These are phyloP conservation scores for Penicillium canescens DNA, from an alignment of 495 filamentous ascomycete species.

Conservation along the genomic window DNA sequence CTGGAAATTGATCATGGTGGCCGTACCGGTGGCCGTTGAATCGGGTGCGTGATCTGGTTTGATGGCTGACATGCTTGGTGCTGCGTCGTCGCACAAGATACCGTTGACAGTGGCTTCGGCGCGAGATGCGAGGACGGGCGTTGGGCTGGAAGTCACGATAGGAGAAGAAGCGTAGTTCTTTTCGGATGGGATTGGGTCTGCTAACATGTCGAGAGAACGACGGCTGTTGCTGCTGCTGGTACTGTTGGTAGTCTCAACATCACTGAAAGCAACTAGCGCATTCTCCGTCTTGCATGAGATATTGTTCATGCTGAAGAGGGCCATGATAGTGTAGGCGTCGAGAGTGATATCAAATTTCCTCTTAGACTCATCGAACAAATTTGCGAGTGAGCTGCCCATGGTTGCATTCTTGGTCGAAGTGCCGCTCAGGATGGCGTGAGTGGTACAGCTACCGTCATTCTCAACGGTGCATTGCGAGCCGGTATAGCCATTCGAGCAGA, in stretches of 20 bases:
- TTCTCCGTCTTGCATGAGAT: constrained; percentile 82
- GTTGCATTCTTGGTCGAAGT: constrained; percentile 65
- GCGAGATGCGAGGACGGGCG: constrained; percentile 30
- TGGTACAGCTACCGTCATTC: constrained; percentile 69
- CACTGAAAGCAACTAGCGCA: constrained; percentile 78
- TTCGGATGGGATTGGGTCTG: constrained; percentile 8
- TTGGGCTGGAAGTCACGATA: constrained; percentile 10
- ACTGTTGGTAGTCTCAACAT: constrained; percentile 24
- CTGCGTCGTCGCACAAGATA: constrained; percentile 39
- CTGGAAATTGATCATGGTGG: constrained; percentile 4
- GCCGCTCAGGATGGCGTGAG: constrained; percentile 56
- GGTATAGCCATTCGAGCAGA: constrained; percentile 84
- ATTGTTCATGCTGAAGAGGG: constrained; percentile 70
- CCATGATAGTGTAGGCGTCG: constrained; percentile 62
- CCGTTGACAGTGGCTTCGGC: constrained; percentile 42
- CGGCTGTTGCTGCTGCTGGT: constrained; percentile 25
- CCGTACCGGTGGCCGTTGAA: constrained; percentile 7
- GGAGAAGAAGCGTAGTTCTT: constrained; percentile 4
- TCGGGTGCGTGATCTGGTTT: constrained; percentile 3
- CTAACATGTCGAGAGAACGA: constrained; percentile 16
- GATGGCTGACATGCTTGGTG: neutral
- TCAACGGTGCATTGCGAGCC: constrained; percentile 68
- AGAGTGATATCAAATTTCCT: constrained; percentile 76
- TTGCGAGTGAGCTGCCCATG: constrained; percentile 74
- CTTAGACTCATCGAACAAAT: constrained; percentile 63